phyloP scores from a whole-genome alignment of 140 eudicot species.

The Erigeron philadelphicus region DNA sequence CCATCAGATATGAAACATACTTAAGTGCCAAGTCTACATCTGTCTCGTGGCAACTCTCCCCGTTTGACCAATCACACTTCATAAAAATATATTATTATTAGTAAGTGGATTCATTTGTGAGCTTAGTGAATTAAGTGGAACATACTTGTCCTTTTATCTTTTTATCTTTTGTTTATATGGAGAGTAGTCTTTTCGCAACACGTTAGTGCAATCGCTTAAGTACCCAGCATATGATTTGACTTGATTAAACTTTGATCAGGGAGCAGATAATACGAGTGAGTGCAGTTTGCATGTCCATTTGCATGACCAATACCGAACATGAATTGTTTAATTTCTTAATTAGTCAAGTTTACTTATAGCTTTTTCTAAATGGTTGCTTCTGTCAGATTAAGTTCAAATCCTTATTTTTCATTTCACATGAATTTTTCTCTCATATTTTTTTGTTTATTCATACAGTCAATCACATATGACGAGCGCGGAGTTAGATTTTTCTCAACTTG shows the following conservation, averaged over 20 bases:
- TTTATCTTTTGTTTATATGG: conserved; percentile 25
- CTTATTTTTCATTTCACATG: conserved; percentile 7
- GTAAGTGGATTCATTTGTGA: conserved; percentile 27
- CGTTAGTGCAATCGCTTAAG: conserved; percentile 21
- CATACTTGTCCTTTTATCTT: conserved; percentile 25
- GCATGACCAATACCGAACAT: conserved; percentile 21
- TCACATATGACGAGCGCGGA: background rate
- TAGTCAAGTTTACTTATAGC: background rate
- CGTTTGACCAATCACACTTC: conserved; percentile 24
- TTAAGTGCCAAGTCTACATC: conserved; percentile 29
- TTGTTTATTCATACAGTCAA: background rate
- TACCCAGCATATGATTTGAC: conserved; percentile 24
- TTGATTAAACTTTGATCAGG: conserved; percentile 14
- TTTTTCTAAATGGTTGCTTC: background rate
- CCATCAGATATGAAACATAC: conserved; percentile 21
- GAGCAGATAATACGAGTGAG: conserved; percentile 16
- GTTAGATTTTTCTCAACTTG: background rate
- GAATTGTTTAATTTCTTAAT: background rate
- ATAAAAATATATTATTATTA: conserved; percentile 22
- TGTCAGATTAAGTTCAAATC: too few relatives aligned
- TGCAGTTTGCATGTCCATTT: conserved; percentile 8
- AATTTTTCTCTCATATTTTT: background rate
- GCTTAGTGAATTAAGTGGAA: conserved; percentile 31
- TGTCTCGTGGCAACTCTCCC: conserved; percentile 22
- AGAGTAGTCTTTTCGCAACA: conserved; percentile 31